phyloP scores from a whole-genome alignment of 2,329 filamentous ascomycete genomes.

The Venturia pyrina region DNA sequence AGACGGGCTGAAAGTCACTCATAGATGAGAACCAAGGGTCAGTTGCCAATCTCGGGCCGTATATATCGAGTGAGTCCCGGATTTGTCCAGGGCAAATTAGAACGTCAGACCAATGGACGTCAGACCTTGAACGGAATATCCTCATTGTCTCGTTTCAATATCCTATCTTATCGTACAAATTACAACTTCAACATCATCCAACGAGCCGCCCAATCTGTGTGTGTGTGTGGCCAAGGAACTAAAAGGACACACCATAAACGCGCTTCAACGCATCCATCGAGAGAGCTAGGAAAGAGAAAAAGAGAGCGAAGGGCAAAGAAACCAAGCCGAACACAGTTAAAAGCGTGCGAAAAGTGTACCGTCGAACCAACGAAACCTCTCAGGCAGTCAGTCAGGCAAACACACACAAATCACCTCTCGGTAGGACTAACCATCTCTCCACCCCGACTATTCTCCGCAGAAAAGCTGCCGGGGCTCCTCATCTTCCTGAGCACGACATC shows the following conservation, averaged over 20 bases:
- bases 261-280: neutral
- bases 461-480: conserved; percentile 9
- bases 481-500: neutral
- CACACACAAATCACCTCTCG: neutral
- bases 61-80: no score
- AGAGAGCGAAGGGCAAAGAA: neutral
- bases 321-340: neutral
- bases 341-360: neutral
- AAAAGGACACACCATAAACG: neutral
- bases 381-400: neutral
- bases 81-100: no score
- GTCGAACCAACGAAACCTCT: neutral
- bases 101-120: no score
- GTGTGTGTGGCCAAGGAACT: no score
- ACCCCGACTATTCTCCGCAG: neutral
- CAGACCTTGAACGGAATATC: no score
- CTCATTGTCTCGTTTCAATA: no score
- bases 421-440: conserved; percentile 3
- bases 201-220: no score
- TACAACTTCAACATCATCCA: no score
- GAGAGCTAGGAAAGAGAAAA: neutral
- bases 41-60: no score
- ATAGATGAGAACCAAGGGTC: no score
- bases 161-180: no score
- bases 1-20: no score